These are phyloP conservation scores for Priceomyces fermenticarens DNA, from an alignment of 805 yeast genomes.

Conservation along the genomic window DNA sequence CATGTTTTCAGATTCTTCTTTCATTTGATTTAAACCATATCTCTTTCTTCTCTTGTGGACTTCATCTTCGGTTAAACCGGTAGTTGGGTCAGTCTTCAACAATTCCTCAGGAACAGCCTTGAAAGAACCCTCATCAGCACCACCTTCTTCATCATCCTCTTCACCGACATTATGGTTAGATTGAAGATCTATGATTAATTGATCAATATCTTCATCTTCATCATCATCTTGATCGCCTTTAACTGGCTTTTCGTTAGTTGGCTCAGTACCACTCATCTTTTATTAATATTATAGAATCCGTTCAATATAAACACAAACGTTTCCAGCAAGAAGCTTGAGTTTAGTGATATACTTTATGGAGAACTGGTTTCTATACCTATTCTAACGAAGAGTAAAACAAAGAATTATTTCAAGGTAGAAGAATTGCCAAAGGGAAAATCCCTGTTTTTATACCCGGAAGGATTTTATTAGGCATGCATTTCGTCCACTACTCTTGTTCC, in stretches of 20 bases:
- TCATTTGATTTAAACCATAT: conserved; percentile 87
- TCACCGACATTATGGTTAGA: conserved; percentile 54
- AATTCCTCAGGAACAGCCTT: conserved; percentile 84
- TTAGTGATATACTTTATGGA: background rate
- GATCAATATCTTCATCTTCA: conserved; percentile 56
- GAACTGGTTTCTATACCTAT: conserved; percentile 2
- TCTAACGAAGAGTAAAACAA: conserved; percentile 3
- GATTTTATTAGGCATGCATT: conserved; percentile 4
- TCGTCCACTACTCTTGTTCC: conserved; percentile 6
- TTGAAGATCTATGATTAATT: conserved; percentile 75
- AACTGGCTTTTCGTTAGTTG: conserved; percentile 50
- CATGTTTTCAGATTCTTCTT: conserved; percentile 81
- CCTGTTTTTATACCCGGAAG: conserved; percentile 2
- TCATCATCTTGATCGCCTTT: conserved; percentile 50
- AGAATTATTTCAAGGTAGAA: background rate
- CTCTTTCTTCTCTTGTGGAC: conserved; percentile 82
- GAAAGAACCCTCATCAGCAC: conserved; percentile 32
- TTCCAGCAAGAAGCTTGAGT: too few species aligned
- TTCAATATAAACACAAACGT: background rate
- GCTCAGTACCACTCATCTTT: conserved; percentile 43
- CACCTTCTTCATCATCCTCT: conserved; percentile 53
- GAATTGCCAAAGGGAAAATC: background rate
- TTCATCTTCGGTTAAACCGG: conserved; percentile 77
- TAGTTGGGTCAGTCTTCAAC: conserved; percentile 74
- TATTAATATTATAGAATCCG: conserved; percentile 3